Evolutionary conservation across 768 basidiomycete species (phyloP), one percentile per base, ranked within the genome.

Genomic region (Trametes sanguinea): DNA sequence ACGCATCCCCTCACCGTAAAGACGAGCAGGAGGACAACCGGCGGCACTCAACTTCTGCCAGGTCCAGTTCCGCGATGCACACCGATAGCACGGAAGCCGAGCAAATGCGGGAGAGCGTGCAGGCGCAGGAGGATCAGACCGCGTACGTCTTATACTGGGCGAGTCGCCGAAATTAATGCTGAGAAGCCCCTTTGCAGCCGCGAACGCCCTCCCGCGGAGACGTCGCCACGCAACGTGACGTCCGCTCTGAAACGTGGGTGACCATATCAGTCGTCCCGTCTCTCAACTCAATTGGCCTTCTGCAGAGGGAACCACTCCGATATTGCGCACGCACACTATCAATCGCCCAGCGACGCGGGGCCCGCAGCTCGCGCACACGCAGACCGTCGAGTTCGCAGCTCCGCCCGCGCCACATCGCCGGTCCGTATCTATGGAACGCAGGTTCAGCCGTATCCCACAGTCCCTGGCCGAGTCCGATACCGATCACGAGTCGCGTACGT

Each of bases 381-480:
- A 80, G 39, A 84, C 82, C 0, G 71, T 85, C 45, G 84, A 86
- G 64, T 85, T 86, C 66, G 81, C 81, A 5, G 74, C 76, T n/a
- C 62, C 66, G 14, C 69, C 77, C 14, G 57, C 57, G 30, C 57
- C 57, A 29, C 57, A 59, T 39, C 57, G 57, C 14, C 68, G 59
- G 45, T 72, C 67, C 32, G 67, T 69, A 1, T 55, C 45, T 10
- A 42, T 60, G 66, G 65, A 67, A 67, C 39, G 54, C 14, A 42
- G 66, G 72, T n/a, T 64, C 67, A 55, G 65, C 60, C 32, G 65
- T 35, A 57, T 63, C 42, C 47, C 58, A 16, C 58, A 64, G 45
- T 56, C 54, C 1, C 59, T 50, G 2, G 30, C 30, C 7, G 63
- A 60, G 39, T 59, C 57, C 11, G 57, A 59, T 4, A 45, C 42